phyloP scores from a whole-genome alignment of 2,329 filamentous ascomycete genomes.

The Sarocladium oryzae region DNA sequence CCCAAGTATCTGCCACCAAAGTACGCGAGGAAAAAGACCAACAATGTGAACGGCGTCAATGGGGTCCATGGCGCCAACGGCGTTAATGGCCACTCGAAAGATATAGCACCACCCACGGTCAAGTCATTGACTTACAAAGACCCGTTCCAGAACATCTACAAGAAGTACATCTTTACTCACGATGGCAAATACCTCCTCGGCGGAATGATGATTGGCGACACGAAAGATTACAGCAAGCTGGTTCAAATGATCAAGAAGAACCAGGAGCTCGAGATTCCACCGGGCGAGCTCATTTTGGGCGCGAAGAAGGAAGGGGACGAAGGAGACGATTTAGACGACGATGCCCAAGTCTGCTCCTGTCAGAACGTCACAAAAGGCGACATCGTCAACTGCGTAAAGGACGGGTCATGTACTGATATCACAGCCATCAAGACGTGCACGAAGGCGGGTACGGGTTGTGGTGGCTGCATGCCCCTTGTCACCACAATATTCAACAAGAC shows the following conservation, averaged over 20 bases:
- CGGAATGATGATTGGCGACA: slow-evolving; percentile 98
- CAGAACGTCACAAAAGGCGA: slow-evolving; percentile 89
- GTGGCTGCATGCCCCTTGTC: slow-evolving; percentile 83
- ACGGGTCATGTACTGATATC: slow-evolving; percentile 73
- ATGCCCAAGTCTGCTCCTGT: slow-evolving; percentile 86
- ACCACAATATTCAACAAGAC: slow-evolving; percentile 86
- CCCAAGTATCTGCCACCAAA: slow-evolving; percentile 66
- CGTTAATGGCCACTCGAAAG: not conserved
- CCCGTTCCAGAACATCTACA: slow-evolving; percentile 82
- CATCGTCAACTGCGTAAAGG: slow-evolving; percentile 64
- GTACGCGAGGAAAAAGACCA: slow-evolving; percentile 26
- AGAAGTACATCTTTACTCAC: slow-evolving; percentile 85
- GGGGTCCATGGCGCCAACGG: not conserved
- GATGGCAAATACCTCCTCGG: slow-evolving; percentile 87
- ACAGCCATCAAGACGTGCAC: slow-evolving; percentile 83
- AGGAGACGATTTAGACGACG: slow-evolving; percentile 71
- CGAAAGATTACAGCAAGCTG: slow-evolving; percentile 81
- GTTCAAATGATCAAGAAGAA: slow-evolving; percentile 82
- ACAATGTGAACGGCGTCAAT: not conserved
- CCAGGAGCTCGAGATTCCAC: slow-evolving; percentile 70
- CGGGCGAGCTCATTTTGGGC: slow-evolving; percentile 77
- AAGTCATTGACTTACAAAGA: slow-evolving; percentile 86
- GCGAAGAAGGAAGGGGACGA: slow-evolving; percentile 62
- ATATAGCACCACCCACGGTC: slow-evolving; percentile 35
- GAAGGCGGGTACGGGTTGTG: slow-evolving; percentile 86